These are phyloP conservation scores for Fusarium sp. DNA, from an alignment of 2,329 filamentous ascomycete species.

Conservation along the genomic window DNA sequence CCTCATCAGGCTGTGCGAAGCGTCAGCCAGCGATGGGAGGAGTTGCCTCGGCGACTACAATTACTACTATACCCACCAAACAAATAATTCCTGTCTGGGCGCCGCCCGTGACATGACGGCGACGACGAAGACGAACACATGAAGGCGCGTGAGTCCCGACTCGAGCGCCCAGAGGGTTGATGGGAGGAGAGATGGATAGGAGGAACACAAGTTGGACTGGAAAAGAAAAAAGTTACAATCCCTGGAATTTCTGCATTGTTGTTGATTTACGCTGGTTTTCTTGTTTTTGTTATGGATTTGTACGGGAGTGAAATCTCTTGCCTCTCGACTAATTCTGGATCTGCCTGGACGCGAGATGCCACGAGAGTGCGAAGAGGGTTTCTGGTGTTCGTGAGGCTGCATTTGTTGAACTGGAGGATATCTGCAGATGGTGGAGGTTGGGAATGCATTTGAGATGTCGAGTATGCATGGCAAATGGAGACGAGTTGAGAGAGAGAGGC, in stretches of 20 bases:
- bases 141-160: conserved; percentile 33
- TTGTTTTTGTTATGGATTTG: conserved; percentile 23
- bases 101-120: conserved; percentile 47
- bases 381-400: conserved; percentile 24
- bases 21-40: conserved; percentile 47
- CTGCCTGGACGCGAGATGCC: conserved; percentile 41
- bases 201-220: conserved; percentile 25
- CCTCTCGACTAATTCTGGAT: conserved; percentile 42
- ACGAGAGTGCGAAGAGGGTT: conserved; percentile 20
- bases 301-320: conserved; percentile 11
- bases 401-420: conserved; percentile 26
- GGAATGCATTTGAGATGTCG: background rate
- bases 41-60: conserved; percentile 53
- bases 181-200: conserved; percentile 31
- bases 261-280: conserved; percentile 26
- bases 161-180: conserved; percentile 28
- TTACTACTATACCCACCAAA: conserved; percentile 54
- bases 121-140: conserved; percentile 44
- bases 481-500: background rate
- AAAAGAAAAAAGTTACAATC: conserved; percentile 46
- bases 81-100: conserved; percentile 54
- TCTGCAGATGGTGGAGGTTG: conserved; percentile 13
- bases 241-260: conserved; percentile 39
- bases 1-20: conserved; percentile 46
- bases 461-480: background rate